A percentile compares a stretch with the other conserved stretches of the same genome.
Conservation (phyloP, 331 rosid species). For the Cydonia oblonga region DNA sequence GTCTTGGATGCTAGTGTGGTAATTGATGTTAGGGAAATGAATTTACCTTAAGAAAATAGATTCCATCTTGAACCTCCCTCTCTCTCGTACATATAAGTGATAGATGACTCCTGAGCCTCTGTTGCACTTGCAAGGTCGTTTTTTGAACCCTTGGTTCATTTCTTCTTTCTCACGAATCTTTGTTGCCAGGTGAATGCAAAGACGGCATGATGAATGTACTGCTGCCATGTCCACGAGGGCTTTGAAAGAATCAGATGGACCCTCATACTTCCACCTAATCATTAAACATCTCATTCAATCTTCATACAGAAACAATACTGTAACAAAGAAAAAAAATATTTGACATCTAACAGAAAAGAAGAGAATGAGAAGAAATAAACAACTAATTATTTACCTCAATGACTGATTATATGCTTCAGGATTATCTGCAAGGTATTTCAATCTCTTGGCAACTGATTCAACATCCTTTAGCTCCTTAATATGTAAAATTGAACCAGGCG, state of each 20-base stretch:
- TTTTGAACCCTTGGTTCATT: slow-evolving; percentile 43
- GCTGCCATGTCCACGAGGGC: slow-evolving; percentile 99
- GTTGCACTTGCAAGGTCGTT: slow-evolving; percentile 85
- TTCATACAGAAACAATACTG: background rate
- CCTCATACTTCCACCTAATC: slow-evolving; percentile 92
- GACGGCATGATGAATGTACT: slow-evolving; percentile 98
- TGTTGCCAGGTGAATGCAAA: slow-evolving; percentile 92
- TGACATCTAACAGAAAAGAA: background rate
- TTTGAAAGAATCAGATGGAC: slow-evolving; percentile 96
- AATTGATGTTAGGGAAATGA: background rate
- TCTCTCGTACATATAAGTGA: slow-evolving; percentile 77
- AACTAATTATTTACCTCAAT: slow-evolving; percentile 39
- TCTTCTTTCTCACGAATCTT: slow-evolving; percentile 62
- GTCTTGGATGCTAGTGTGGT: background rate
- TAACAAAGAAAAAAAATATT: background rate
- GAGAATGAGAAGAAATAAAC: background rate
- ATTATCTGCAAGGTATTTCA: slow-evolving; percentile 65
- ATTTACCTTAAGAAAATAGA: slow-evolving; percentile 80
- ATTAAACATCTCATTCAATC: slow-evolving; percentile 7
- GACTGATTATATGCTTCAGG: slow-evolving; percentile 74
- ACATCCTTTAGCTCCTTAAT: slow-evolving; percentile 59
- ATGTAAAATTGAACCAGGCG: slow-evolving; percentile 58
- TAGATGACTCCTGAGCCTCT: slow-evolving; percentile 58
- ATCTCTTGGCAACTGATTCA: slow-evolving; percentile 55
- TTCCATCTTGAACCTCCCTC: slow-evolving; percentile 82